A percentile compares a stretch with the other conserved stretches of the same genome.
phyloP scores from a whole-genome alignment of 2,329 filamentous ascomycete genomes.

The Tolypocladium guangdongense region DNA sequence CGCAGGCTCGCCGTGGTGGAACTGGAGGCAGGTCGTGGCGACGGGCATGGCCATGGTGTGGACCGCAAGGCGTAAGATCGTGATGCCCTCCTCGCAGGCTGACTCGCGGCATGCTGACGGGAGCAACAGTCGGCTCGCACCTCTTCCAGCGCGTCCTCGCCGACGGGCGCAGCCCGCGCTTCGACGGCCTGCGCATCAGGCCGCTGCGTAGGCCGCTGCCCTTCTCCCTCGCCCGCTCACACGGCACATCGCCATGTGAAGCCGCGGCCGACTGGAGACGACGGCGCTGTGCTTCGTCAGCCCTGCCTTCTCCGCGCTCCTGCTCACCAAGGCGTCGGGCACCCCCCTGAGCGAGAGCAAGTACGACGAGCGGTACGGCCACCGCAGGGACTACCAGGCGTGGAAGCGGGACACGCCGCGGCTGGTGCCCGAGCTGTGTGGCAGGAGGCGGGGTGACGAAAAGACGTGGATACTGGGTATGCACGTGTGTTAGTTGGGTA shows the following conservation, averaged over 20 bases:
- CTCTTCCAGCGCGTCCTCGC: constrained; percentile 50
- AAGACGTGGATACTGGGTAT: no score
- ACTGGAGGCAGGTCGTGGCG: constrained; percentile 45
- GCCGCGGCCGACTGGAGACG: no score
- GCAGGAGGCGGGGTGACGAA: no score
- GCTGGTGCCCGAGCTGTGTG: constrained; percentile 52
- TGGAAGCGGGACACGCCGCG: constrained; percentile 58
- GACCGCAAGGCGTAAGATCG: constrained; percentile 51
- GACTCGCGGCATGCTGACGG: not conserved
- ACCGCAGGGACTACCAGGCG: constrained; percentile 53
- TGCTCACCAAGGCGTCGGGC: constrained; percentile 53
- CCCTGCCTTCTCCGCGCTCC: constrained; percentile 52
- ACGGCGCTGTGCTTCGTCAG: constrained; percentile 40
- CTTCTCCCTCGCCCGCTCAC: no score
- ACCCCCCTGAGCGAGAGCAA: constrained; percentile 58
- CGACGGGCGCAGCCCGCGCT: constrained; percentile 45
- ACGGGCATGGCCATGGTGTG: constrained; percentile 37
- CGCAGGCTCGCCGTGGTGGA: constrained; percentile 23
- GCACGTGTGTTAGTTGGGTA: no score
- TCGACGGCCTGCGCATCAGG: constrained; percentile 28
- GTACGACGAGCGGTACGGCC: constrained; percentile 54
- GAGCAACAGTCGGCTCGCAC: constrained; percentile 46
- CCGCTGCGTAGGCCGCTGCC: no score
- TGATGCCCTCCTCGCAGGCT: no score
- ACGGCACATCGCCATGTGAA: no score